Base-by-base conservation (phyloP, 2,329 filamentous ascomycete species). In the Fusarium tuaranense region DNA sequence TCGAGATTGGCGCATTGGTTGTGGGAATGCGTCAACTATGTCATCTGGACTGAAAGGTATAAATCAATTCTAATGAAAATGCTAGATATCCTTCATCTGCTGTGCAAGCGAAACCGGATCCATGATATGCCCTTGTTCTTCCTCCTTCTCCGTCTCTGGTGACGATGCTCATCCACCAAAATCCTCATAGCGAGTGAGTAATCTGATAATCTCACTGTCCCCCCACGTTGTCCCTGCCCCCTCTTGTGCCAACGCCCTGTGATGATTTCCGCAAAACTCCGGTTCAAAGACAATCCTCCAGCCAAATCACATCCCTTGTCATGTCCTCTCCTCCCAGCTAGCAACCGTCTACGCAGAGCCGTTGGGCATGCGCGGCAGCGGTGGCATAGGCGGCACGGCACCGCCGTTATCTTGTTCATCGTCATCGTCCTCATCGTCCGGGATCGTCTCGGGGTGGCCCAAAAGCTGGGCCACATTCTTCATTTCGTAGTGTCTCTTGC, bases 401-500 rank as follows among this genome's bases (percentile, higher is more conserved):
- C 71, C 73, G 41, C 63, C 63, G 10, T 79, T 81, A 2, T 89
- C 88, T 18, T 90, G 90, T 59, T 91, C 90, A 1, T 90, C 89
- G 38, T 90, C 90, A 4, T 91, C 90, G 2, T 89, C 88, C 16
- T 91, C 90, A 53, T 91, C 91, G 48, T 90, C 90, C 59, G 91
- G 90, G 57, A 93, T 78, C 5, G 90, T 86, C 79, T 93, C 92
- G 5, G 92, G 91, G 79, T 94, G 92, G 16, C 95, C 95, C 75
- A 99, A 89, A 63, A 98, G 85, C 80, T 92, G 90, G 79, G 97
- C 97, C 68, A 98, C 95, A 80, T 97, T 93, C 85, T 91, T 95
- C 97, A 99, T 99, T 88, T 99, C 97, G 84, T 99, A 99, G 84
- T 99, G 97, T 87, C 92, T 96, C 91, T 97, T 98, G 80, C 97